These are phyloP conservation scores for Globisporangium nunn DNA, from an alignment of 352 stramenopile species.

Conservation along the genomic window DNA sequence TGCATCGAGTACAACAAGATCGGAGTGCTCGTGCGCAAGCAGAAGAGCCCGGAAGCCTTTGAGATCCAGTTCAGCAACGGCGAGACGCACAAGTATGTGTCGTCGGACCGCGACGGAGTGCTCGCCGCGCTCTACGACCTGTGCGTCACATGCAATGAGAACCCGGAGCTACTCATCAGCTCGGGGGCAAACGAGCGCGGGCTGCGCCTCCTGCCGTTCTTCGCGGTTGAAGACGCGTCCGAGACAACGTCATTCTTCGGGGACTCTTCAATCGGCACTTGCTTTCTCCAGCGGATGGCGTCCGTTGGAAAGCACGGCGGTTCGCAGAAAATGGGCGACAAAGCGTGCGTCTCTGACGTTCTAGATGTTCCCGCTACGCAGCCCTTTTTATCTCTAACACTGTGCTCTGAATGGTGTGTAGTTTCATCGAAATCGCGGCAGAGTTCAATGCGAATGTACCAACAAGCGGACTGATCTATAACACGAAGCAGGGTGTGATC, in stretches of 20 bases:
- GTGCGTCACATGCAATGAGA: constrained; percentile 68
- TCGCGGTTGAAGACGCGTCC: constrained; percentile 50
- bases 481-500: constrained; percentile 75
- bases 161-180: constrained; percentile 66
- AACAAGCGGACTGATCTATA: constrained; percentile 75
- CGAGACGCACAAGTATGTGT: constrained; percentile 46
- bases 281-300: constrained; percentile 73
- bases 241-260: constrained; percentile 79
- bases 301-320: constrained; percentile 57
- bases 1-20: constrained; percentile 61
- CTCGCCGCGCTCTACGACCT: constrained; percentile 76
- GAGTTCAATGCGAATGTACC: constrained; percentile 91
- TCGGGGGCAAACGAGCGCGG: constrained; percentile 61
- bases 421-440: constrained; percentile 72
- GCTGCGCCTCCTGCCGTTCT: constrained; percentile 61
- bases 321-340: constrained; percentile 44
- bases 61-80: constrained; percentile 72
- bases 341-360: constrained; percentile 32
- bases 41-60: constrained; percentile 41
- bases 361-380: too few species aligned
- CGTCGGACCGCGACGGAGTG: constrained; percentile 61
- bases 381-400: not conserved
- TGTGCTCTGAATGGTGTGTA: constrained; percentile 11
- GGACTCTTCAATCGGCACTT: constrained; percentile 68
- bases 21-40: constrained; percentile 58